Base-by-base conservation (phyloP, 768 basidiomycete genomes). In the Leccinum disarticulatum region DNA sequence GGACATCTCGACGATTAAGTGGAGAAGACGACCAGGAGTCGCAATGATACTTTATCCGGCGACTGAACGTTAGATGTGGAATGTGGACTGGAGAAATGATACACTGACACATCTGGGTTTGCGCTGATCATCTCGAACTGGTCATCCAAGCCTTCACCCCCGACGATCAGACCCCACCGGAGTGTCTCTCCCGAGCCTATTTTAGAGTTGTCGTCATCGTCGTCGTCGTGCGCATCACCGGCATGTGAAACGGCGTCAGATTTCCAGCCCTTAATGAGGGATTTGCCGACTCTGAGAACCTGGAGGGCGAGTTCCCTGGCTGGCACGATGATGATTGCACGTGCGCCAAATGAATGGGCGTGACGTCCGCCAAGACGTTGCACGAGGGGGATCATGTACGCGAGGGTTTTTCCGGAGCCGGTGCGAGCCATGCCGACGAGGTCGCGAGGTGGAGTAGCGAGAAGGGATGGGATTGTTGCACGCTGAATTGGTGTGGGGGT, bases 351-450 rank as follows among this genome's bases (percentile, higher is more conserved):
- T 0, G 85, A 77, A 11, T 86, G 82, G 1, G 86, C 81, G 70
- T 97, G 95, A 36, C 86, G 79, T 9, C 92, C 91, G 6, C 89
- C 86, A 8, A 99, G 83, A 50, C 93, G 83, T 58, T 95, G 91
- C 0, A 97, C 80, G 15, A 99, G 82, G 53, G 97, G 97, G 27
- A 98, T 78, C 81, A 98, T 85, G 72, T 95, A 99, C 19, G 96
- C 96, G 36, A 99, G 83, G 10, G 95, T 95, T 77, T 98, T 98
- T 60, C 97, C 97, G 2, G 95, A 97, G 46, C 97, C 97, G 4
- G 97, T 99, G 38, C 97, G 84, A 38, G 97, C 96, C 97, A 98
- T 99, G 46, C 93, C 96, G 14, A 98, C 93, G 14, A 99, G 85
- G 75, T 97, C 95, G 55, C 91, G 81, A 9, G 95, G 93, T 43